Conservation (phyloP, 371 early-diverging fungal species). For the Zancudomyces culisetae region DNA sequence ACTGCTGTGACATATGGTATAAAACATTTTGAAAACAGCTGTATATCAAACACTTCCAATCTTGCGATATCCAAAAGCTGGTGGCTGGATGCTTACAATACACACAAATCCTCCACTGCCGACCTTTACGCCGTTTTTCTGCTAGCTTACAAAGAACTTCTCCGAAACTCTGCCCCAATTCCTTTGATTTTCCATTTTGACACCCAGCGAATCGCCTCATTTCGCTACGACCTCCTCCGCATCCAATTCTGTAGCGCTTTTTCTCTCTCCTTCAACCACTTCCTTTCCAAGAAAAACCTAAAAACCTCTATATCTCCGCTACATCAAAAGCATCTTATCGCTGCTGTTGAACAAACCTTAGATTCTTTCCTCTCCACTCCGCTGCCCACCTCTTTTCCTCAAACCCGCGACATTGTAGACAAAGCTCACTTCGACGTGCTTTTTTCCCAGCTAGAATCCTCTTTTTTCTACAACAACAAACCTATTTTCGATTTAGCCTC, state of each 20-base stretch:
- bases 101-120: background rate
- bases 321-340: background rate
- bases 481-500: background rate
- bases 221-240: background rate
- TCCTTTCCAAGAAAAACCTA: background rate
- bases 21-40: conserved; percentile 11
- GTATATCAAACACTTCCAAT: background rate
- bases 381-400: background rate
- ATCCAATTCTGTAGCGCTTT: background rate
- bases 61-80: background rate
- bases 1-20: conserved; percentile 19
- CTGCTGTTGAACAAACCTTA: background rate
- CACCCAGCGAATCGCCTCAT: background rate
- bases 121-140: background rate
- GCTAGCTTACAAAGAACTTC: background rate
- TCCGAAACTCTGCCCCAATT: background rate
- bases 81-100: background rate
- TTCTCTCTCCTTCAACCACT: background rate
- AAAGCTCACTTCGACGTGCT: background rate
- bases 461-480: background rate
- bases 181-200: background rate
- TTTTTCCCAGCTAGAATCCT: background rate
- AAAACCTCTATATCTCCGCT: background rate
- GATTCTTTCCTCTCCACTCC: background rate
- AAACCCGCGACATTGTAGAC: background rate